Conservation (phyloP, 805 yeast species). For the Sungouiella thailandica region DNA sequence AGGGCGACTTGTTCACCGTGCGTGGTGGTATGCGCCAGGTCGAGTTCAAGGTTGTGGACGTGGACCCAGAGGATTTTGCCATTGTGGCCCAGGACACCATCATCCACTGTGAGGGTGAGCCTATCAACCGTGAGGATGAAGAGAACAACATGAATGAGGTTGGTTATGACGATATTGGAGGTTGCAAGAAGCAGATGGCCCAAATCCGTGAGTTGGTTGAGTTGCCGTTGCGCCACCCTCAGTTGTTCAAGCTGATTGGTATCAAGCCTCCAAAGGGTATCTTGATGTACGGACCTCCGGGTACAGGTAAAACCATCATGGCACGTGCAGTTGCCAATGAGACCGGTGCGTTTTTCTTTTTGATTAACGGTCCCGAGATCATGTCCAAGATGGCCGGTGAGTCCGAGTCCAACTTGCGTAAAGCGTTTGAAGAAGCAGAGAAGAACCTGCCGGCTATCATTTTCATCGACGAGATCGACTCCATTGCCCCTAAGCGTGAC, state of each 20-base stretch:
- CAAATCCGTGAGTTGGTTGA: slow-evolving; percentile 98
- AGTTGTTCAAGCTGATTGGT: slow-evolving; percentile 95
- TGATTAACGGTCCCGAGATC: slow-evolving; percentile 98
- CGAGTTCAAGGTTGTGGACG: slow-evolving; percentile 96
- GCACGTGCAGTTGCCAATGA: slow-evolving; percentile 99
- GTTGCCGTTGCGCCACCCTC: slow-evolving; percentile 97
- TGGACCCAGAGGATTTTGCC: slow-evolving; percentile 95
- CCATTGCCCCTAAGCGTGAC: slow-evolving; percentile 99
- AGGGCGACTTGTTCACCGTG: slow-evolving; percentile 92
- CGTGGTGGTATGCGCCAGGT: slow-evolving; percentile 99
- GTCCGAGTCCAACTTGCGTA: slow-evolving; percentile 92
- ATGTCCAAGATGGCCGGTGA: slow-evolving; percentile 99
- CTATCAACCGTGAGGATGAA: slow-evolving; percentile 96
- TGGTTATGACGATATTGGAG: slow-evolving; percentile 98
- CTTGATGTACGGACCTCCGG: slow-evolving; percentile 98
- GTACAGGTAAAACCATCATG: slow-evolving; percentile 99
- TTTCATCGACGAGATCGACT: slow-evolving; percentile 97
- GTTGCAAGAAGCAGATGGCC: slow-evolving; percentile 99
- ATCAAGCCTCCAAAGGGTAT: slow-evolving; percentile 99
- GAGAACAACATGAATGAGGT: slow-evolving; percentile 95
- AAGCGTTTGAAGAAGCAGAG: slow-evolving; percentile 99
- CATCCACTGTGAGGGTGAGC: slow-evolving; percentile 98
- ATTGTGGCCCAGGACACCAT: slow-evolving; percentile 98
- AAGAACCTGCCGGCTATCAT: slow-evolving; percentile 97
- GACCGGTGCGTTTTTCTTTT: slow-evolving; percentile 97